These are phyloP conservation scores for Podospora comata DNA, from an alignment of 495 filamentous ascomycete genomes.

Conservation along the genomic window DNA sequence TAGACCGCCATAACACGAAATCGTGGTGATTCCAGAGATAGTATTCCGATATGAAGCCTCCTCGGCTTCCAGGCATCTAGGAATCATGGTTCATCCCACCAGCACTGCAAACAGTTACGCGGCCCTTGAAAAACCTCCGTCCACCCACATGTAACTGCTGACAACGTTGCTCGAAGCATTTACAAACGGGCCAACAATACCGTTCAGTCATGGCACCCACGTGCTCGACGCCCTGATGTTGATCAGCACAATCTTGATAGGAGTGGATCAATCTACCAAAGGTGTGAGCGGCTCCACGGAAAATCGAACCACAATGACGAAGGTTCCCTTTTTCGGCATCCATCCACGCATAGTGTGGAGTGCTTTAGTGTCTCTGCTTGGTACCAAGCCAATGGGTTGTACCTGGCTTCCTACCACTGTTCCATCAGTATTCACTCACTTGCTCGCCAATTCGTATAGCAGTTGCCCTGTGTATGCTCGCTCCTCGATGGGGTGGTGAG, in stretches of 20 bases:
- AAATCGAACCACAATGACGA: conserved; percentile 10
- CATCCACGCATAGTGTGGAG: neutral
- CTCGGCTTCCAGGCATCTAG: neutral
- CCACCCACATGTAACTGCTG: neutral
- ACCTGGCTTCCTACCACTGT: neutral
- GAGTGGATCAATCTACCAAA: neutral
- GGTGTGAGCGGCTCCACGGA: neutral
- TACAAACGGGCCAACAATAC: neutral
- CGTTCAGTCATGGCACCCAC: neutral
- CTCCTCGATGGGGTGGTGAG: no score
- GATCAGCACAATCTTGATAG: neutral
- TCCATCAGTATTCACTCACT: neutral
- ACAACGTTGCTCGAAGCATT: neutral
- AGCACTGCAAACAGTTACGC: neutral
- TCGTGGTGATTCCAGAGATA: neutral
- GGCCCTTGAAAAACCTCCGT: neutral
- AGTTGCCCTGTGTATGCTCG: no score
- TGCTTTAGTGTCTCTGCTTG: neutral
- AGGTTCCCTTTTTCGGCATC: neutral
- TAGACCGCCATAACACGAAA: neutral
- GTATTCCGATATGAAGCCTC: neutral
- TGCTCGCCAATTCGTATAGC: neutral
- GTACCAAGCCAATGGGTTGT: neutral
- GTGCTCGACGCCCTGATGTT: neutral
- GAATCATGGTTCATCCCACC: neutral